These are phyloP conservation scores for Musa schizocarpa DNA, from an alignment of 176 grass and related monocot species.

Conservation along the genomic window DNA sequence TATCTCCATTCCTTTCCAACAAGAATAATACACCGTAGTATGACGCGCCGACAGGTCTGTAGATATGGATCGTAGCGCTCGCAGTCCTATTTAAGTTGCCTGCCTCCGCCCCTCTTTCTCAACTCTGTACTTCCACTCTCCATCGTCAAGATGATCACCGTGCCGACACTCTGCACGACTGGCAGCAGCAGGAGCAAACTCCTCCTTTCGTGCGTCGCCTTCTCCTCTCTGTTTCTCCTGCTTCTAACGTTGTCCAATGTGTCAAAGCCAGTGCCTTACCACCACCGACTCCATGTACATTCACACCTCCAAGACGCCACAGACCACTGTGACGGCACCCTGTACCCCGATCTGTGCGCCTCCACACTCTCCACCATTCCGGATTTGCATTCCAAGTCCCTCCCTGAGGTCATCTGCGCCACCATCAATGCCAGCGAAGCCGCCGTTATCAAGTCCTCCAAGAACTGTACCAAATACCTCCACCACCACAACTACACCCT, in stretches of 20 bases:
- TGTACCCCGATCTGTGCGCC: conserved; percentile 54
- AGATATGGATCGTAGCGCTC: too few relatives aligned
- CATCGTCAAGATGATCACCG: too few relatives aligned
- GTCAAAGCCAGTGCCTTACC: too few relatives aligned
- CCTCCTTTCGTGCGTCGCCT: background rate
- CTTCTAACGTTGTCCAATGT: background rate
- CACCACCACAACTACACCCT: background rate
- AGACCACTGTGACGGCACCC: conserved; percentile 59
- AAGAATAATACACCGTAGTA: too few relatives aligned
- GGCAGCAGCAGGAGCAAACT: background rate
- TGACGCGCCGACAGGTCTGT: too few relatives aligned
- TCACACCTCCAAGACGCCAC: conserved; percentile 5
- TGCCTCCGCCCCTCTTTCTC: too few relatives aligned
- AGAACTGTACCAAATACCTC: conserved; percentile 55
- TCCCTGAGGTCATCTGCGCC: conserved; percentile 46
- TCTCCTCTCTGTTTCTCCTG: background rate
- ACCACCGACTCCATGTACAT: too few relatives aligned
- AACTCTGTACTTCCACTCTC: too few relatives aligned
- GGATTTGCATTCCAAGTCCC: conserved; percentile 42
- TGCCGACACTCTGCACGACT: too few relatives aligned
- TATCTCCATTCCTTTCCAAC: too few relatives aligned
- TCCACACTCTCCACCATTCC: conserved; percentile 53
- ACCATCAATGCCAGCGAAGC: conserved; percentile 37
- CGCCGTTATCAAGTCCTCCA: conserved; percentile 23
- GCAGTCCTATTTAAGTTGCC: too few relatives aligned